Evolutionary conservation across 129 eudicot genomes (phyloP).

Genomic region (Saussurea involucrata): DNA sequence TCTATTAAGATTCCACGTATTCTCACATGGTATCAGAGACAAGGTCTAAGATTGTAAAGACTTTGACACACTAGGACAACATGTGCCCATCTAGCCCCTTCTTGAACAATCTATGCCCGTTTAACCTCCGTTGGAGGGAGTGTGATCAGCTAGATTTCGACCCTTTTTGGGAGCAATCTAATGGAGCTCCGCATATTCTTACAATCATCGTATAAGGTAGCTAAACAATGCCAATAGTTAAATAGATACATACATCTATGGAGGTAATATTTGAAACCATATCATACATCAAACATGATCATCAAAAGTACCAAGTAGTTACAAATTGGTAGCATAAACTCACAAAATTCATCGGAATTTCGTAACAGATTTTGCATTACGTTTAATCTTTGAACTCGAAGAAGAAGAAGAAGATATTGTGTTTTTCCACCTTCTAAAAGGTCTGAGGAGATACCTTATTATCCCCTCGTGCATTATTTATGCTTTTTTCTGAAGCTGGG

Average conservation of each 20-base stretch:
- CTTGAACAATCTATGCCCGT: neutral
- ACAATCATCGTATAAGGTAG: neutral
- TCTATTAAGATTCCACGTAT: neutral
- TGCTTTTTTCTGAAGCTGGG: neutral
- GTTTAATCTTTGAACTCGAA: conserved; percentile 2
- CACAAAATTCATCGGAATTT: conserved; percentile 10
- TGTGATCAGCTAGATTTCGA: neutral
- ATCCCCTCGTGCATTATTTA: conserved; percentile 7
- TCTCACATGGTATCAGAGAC: neutral
- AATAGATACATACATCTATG: neutral
- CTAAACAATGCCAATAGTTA: neutral
- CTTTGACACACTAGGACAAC: neutral
- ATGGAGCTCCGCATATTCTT: neutral
- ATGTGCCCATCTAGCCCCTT: neutral
- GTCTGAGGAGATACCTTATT: conserved; percentile 15
- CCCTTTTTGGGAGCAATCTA: neutral
- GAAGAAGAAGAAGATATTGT: neutral
- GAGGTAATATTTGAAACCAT: neutral
- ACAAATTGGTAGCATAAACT: conserved; percentile 24
- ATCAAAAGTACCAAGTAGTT: conserved; percentile 14
- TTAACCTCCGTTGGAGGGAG: neutral
- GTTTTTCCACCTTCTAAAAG: conserved; percentile 9
- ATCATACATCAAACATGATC: conserved; percentile 13
- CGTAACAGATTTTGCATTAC: neutral
- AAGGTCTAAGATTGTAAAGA: neutral